A percentile compares a stretch with the other conserved stretches of the same genome.
Evolutionary conservation across 768 basidiomycete species (phyloP).

Genomic region (Amanita molliuscula): DNA sequence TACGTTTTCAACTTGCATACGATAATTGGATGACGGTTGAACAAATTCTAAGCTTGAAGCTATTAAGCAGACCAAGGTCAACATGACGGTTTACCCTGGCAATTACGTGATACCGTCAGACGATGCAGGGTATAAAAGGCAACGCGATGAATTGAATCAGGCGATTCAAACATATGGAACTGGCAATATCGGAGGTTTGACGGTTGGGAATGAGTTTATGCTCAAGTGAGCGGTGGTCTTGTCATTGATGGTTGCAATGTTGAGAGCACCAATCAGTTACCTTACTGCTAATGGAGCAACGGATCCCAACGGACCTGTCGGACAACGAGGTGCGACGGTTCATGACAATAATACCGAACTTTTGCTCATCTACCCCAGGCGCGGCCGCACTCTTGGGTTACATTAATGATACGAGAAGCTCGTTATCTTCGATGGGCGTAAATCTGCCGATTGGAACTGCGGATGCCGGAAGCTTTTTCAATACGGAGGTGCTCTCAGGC

Average conservation of each 20-base stretch:
- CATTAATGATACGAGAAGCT: constrained; percentile 54
- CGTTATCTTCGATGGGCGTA: constrained; percentile 40
- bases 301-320: constrained; percentile 51
- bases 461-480: constrained; percentile 84
- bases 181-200: constrained; percentile 67
- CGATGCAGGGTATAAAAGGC: constrained; percentile 54
- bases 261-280: constrained; percentile 32
- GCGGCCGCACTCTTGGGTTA: constrained; percentile 48
- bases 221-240: constrained; percentile 42
- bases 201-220: constrained; percentile 90
- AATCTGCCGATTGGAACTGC: constrained; percentile 66
- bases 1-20: constrained; percentile 20
- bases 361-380: constrained; percentile 23
- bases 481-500: constrained; percentile 44
- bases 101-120: constrained; percentile 57
- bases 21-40: background rate
- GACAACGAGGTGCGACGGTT: constrained; percentile 24
- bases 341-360: background rate
- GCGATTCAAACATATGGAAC: constrained; percentile 74
- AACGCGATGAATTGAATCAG: constrained; percentile 50
- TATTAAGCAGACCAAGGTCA: constrained; percentile 78
- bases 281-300: constrained; percentile 34
- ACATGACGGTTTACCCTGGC: constrained; percentile 71
- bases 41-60: constrained; percentile 56
- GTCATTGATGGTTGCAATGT: background rate